Conservation (phyloP, 208 protist species). For the Strigomonas galati region DNA sequence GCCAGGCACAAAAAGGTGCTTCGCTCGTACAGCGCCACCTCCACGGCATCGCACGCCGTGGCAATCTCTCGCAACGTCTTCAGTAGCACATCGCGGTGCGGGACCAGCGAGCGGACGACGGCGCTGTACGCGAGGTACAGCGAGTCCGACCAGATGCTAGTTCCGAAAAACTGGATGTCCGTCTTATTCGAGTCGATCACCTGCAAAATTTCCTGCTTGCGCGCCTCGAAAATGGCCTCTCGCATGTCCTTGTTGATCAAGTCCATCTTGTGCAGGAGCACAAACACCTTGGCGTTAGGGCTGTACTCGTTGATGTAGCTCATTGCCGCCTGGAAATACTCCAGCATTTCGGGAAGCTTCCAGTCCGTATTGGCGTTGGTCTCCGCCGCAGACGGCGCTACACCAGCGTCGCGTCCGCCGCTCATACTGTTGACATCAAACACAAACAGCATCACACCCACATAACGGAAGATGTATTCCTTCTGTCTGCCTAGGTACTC, state of each 20-base stretch:
- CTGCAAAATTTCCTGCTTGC: conserved; percentile 71
- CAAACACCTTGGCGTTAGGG: conserved; percentile 97
- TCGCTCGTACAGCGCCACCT: conserved; percentile 98
- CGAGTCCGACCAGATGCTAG: conserved; percentile 99
- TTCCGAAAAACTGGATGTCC: conserved; percentile 95
- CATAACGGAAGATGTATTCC: conserved; percentile 99
- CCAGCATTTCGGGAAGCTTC: conserved; percentile 92
- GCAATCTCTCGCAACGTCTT: conserved; percentile 91
- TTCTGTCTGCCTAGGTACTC: conserved; percentile 97
- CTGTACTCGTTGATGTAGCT: conserved; percentile 96
- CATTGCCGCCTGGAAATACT: conserved; percentile 96
- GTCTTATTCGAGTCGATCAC: conserved; percentile 42
- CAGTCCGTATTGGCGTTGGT: conserved; percentile 52
- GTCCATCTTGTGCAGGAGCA: conserved; percentile 99
- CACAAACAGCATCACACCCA: conserved; percentile 99
- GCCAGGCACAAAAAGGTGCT: conserved; percentile 97
- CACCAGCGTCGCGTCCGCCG: conserved; percentile 32
- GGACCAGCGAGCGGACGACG: conserved; percentile 97
- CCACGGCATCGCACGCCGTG: conserved; percentile 94
- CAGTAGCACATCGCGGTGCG: conserved; percentile 93
- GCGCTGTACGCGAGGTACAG: conserved; percentile 95
- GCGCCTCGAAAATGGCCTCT: conserved; percentile 59
- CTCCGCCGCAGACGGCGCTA: not conserved
- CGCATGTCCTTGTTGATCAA: conserved; percentile 77
- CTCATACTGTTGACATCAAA: conserved; percentile 97